Evolutionary conservation across 2,329 filamentous ascomycete genomes (phyloP), one percentile per base, ranked within the genome.

Genomic region (Blastomyces silverae): DNA sequence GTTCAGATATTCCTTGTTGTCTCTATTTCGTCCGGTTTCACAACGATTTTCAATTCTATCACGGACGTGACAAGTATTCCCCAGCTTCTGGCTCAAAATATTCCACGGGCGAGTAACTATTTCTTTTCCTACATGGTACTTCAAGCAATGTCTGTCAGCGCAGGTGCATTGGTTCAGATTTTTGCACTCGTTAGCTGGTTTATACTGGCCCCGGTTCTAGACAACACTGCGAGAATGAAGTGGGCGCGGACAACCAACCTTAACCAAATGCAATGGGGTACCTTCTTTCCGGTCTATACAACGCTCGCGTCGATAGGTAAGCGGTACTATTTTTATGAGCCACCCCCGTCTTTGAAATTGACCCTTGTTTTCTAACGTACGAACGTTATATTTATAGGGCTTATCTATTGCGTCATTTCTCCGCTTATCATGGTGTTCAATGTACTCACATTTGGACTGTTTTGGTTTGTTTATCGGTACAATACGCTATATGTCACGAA

Each of bases 61-160:
- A 80, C 89, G 3, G 76, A 85, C 46, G 82, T 90, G 57, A 87
- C 91, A n/a, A 83, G 82, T 48, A 85, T 95, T 65, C 85, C 94
- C 0, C 76, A 85, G 22, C 82, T 89, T 0, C 79, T 99, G 37
- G 93, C 93, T 0, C 75, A 81, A 13, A 94, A 92, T 66, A 80
- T 99, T 5, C 94, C 94, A 1, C 89, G 86, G 70, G 89, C 92
- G 0, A 89, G 91, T 70, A 96, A 97, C 74, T 99, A 97, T 77
- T 99, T 97, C 81, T 97, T 97, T 82, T 93, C 91, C 0, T 99
- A 99, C 83, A 92, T 99, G 87, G 89, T 97, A 73, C 87, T 99
- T 11, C 94, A 97, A 72, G 91, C 92, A 0, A 83, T 97, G 71
- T 92, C 91, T 67, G 92, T 91, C 67, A 96, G 92, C 75, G 93